phyloP scores from a whole-genome alignment of 2,329 filamentous ascomycete species.

The Pseudogymnoascus sp. region DNA sequence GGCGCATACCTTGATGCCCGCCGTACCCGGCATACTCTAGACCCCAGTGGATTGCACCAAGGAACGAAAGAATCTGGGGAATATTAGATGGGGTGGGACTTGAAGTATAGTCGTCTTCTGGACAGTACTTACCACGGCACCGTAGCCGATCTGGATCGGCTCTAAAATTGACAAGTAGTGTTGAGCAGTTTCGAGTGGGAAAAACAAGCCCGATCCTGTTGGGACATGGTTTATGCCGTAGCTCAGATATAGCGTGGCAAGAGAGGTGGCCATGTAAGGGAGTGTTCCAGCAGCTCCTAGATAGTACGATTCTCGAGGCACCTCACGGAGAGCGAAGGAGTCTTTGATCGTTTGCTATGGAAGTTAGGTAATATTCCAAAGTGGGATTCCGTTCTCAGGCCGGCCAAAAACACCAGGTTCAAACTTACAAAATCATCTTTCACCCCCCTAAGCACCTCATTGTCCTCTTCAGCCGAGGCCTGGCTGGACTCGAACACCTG shows the following conservation, averaged over 20 bases:
- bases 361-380: conserved; percentile 9
- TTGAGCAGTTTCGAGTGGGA: conserved; percentile 61
- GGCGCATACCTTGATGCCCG: conserved; percentile 60
- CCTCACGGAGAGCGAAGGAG: conserved; percentile 54
- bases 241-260: conserved; percentile 72
- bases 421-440: conserved; percentile 49
- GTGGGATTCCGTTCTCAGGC: not conserved
- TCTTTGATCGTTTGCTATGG: conserved; percentile 55
- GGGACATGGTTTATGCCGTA: conserved; percentile 70
- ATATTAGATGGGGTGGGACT: not conserved
- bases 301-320: conserved; percentile 58
- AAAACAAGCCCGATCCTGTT: conserved; percentile 52
- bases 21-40: conserved; percentile 70
- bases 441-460: conserved; percentile 45
- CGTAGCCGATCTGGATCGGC: conserved; percentile 83
- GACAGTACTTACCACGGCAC: conserved; percentile 58
- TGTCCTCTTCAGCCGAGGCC: conserved; percentile 18
- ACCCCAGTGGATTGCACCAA: conserved; percentile 89
- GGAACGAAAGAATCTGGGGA: conserved; percentile 74
- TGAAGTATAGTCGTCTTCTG: conserved; percentile 5
- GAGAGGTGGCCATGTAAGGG: conserved; percentile 76
- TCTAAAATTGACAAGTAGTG: conserved; percentile 67
- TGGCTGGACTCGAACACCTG: conserved; percentile 37
- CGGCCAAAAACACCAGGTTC: not conserved
- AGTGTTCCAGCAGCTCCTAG: conserved; percentile 71